Conservation (phyloP, 2,329 filamentous ascomycete genomes). For the Calonectria crousiana region DNA sequence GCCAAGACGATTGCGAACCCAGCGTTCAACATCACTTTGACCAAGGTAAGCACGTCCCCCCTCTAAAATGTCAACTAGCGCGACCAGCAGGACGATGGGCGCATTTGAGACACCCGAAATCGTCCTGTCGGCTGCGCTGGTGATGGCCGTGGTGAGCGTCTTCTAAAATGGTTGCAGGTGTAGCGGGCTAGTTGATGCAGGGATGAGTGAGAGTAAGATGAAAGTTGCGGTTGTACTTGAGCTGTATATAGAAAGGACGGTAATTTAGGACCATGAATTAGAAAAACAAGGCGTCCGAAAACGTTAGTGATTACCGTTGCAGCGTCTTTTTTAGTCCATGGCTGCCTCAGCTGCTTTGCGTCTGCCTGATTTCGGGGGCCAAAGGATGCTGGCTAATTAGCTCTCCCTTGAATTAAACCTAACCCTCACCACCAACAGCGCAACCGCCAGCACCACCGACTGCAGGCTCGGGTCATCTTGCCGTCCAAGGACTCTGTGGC, state of each 20-base stretch:
- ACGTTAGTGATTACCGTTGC: background rate
- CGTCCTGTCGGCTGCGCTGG: constrained; percentile 7
- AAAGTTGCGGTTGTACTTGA: background rate
- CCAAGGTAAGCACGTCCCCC: constrained; percentile 41
- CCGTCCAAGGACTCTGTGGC: background rate
- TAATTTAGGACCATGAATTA: background rate
- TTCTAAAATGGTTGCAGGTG: constrained; percentile 37
- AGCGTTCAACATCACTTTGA: constrained; percentile 45
- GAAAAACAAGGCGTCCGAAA: background rate
- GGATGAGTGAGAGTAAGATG: background rate
- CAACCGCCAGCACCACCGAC: background rate
- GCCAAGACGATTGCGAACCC: constrained; percentile 36
- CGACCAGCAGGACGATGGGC: constrained; percentile 7
- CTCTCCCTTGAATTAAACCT: constrained; percentile 14
- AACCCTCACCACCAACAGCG: background rate
- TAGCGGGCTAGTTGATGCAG: background rate
- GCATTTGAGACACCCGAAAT: constrained; percentile 17
- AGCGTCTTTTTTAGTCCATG: background rate
- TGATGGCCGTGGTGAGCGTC: constrained; percentile 30
- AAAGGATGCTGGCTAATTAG: constrained; percentile 6
- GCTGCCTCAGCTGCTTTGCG: background rate
- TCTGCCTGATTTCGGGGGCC: constrained; percentile 23
- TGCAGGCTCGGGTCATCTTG: background rate
- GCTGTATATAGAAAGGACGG: constrained; percentile 1
- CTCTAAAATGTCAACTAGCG: constrained; percentile 31